Conservation (phyloP, 768 basidiomycete genomes). For the Boletus edulis region DNA sequence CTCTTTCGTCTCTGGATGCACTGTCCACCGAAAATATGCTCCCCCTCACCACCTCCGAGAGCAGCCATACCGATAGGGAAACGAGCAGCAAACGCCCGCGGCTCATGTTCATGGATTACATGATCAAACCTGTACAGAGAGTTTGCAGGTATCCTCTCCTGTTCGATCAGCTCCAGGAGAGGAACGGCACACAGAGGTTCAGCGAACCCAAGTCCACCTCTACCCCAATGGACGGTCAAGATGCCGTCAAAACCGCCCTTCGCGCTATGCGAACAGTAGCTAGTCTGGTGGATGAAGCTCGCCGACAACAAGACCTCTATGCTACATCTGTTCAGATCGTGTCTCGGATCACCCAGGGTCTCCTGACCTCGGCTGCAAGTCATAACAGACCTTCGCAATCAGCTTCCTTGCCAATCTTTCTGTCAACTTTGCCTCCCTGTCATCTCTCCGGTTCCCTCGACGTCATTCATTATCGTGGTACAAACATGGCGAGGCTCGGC, state of each 20-base stretch:
- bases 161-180: constrained; percentile 61
- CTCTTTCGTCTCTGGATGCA: constrained; percentile 52
- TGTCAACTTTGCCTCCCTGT: constrained; percentile 76
- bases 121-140: constrained; percentile 96
- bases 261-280: constrained; percentile 77
- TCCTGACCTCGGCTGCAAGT: constrained; percentile 27
- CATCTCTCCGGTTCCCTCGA: constrained; percentile 84
- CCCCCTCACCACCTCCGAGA: constrained; percentile 27
- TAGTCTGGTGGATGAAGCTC: constrained; percentile 77
- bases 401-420: constrained; percentile 50
- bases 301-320: constrained; percentile 59
- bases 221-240: constrained; percentile 1
- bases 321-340: constrained; percentile 66
- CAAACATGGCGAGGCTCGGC: constrained; percentile 40
- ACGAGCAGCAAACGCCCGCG: constrained; percentile 34
- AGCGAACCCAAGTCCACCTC: background rate
- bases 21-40: constrained; percentile 32
- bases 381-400: constrained; percentile 33
- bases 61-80: constrained; percentile 30
- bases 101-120: constrained; percentile 76
- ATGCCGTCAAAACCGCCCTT: constrained; percentile 42
- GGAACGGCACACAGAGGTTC: constrained; percentile 1
- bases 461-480: constrained; percentile 69
- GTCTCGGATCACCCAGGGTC: constrained; percentile 55
- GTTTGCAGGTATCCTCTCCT: constrained; percentile 95